Percentiles rank a stretch among this genome's conserved stretches.
Evolutionary conservation across 2,329 filamentous ascomycete species (phyloP).

Genomic region (Fusarium sp.): DNA sequence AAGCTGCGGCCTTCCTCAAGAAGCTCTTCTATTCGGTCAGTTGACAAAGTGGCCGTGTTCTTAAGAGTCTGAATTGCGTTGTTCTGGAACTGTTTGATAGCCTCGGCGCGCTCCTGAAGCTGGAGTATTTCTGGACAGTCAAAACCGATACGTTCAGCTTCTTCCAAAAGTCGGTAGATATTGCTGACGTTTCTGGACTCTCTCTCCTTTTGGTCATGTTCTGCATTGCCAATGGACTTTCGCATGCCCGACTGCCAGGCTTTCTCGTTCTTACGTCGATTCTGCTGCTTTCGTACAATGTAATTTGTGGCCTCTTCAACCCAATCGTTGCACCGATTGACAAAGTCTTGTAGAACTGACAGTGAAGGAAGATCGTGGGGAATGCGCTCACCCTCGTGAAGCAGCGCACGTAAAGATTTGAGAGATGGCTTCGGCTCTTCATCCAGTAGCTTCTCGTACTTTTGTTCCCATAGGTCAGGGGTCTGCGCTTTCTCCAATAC

Average conservation of each 20-base stretch:
- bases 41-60: conserved; percentile 70
- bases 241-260: conserved; percentile 79
- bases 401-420: conserved; percentile 83
- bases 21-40: conserved; percentile 85
- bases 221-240: conserved; percentile 69
- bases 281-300: conserved; percentile 97
- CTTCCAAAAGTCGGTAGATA: conserved; percentile 83
- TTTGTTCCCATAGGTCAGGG: conserved; percentile 90
- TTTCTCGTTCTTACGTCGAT: conserved; percentile 93
- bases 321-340: conserved; percentile 97
- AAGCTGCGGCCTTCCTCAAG: conserved; percentile 90
- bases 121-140: conserved; percentile 91
- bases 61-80: conserved; percentile 77
- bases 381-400: conserved; percentile 96
- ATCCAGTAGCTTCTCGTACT: conserved; percentile 84
- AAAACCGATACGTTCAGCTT: conserved; percentile 89
- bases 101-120: conserved; percentile 84
- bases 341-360: conserved; percentile 84
- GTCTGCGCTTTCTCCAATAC: conserved; percentile 86
- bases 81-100: conserved; percentile 85
- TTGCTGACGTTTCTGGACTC: conserved; percentile 91
- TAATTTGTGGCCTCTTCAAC: conserved; percentile 97
- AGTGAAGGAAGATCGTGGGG: conserved; percentile 88
- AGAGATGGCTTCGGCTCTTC: conserved; percentile 87
- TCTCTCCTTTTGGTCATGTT: conserved; percentile 79